Base-by-base conservation (phyloP, 441 rosid genomes). In the Pelargonium australe region DNA sequence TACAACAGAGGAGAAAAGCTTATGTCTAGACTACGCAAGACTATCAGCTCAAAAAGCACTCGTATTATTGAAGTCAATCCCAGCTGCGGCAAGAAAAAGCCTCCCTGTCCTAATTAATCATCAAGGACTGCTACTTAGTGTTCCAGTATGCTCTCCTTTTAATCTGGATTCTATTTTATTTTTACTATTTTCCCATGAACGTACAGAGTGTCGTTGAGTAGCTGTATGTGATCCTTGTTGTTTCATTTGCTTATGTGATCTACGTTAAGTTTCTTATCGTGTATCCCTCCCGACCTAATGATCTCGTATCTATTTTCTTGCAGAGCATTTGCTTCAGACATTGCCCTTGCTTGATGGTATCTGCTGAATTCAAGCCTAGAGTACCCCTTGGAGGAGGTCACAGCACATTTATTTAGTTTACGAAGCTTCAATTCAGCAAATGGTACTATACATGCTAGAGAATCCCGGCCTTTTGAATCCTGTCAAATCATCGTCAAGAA, bases 361-460 rank as follows among this genome's bases (percentile, higher is more conserved):
- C 87, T 45, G 84, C 84, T 67, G 79, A 67, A 70, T 92, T 87
- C 84, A 83, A 84, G 76, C 96, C 99, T 63, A 84, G 85, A 78
- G 89, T 86, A 70, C 96, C 95, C 40, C 96, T 90, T 7, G 96
- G 96, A n/a, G 95, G 98, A 68, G 97, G 99, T 68, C 61, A 79
- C 63, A 77, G 81, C 72, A 89, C 95, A 66, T 95, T 87, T 83
- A 23, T 87, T 4, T 91, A 81, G 69, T 63, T 69, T 17, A 57
- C 17, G 23, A 58, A 58, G 31, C 63, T 58, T 58, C 62, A 58
- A 58, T 58, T 23, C 31, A 58, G 63, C 31, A 8, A 40, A 40
- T 7, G 43, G 43, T 40, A 40, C 43, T 7, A 7, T 40, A 40
- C 43, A 40, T 40, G 43, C 43, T 40, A 40, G 43, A 40, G 43